phyloP scores from a whole-genome alignment of 345 rosid genomes.

The Boechera retrofracta region DNA sequence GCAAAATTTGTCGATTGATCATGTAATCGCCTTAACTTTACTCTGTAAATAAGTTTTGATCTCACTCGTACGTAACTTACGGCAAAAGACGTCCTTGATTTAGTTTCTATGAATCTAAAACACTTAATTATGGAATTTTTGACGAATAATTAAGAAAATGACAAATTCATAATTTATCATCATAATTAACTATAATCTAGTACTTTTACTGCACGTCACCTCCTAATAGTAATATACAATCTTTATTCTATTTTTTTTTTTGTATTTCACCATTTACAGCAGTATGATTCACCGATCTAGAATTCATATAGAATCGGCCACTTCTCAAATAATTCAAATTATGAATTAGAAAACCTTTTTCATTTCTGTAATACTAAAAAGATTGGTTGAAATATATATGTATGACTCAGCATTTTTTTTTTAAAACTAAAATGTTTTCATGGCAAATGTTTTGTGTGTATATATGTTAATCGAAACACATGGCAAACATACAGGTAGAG shows the following conservation, averaged over 20 bases:
- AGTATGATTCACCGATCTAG: neutral
- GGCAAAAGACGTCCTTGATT: neutral
- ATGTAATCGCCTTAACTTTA: neutral
- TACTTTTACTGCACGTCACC: conserved; percentile 2
- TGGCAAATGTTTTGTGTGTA: neutral
- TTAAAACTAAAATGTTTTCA: no score
- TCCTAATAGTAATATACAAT: neutral
- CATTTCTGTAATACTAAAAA: conserved; percentile 4
- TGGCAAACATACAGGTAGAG: conserved; percentile 32
- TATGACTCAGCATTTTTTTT: neutral
- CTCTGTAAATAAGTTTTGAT: neutral
- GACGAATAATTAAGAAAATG: neutral
- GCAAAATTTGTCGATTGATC: neutral
- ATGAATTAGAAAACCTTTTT: neutral
- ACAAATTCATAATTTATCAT: no score
- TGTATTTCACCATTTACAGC: conserved; percentile 4
- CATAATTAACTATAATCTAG: no score
- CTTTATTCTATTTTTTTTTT: neutral
- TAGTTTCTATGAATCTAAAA: neutral
- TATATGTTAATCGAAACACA: conserved; percentile 18
- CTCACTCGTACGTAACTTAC: neutral
- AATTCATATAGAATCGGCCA: neutral
- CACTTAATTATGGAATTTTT: conserved; percentile 1
- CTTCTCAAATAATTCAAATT: neutral
- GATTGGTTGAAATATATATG: neutral